Percentiles rank a stretch among this genome's conserved stretches.
phyloP scores from a whole-genome alignment of 768 basidiomycete species.

The Russula foetens region DNA sequence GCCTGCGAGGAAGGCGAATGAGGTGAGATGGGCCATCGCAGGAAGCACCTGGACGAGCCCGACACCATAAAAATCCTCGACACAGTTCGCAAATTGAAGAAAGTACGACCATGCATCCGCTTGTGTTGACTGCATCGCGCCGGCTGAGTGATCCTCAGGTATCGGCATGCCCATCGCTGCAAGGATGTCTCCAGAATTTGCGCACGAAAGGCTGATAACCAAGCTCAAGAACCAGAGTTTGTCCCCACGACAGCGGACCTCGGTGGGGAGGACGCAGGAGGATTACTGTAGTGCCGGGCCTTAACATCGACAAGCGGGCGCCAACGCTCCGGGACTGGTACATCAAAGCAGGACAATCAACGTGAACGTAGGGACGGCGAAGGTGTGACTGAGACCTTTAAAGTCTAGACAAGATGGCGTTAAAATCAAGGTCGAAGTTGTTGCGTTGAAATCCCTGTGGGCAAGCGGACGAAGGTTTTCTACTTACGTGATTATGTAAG shows the following conservation, averaged over 20 bases:
- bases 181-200: background rate
- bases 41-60: background rate
- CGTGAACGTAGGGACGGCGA: too few species aligned
- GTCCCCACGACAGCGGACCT: background rate
- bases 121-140: background rate
- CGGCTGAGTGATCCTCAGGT: background rate
- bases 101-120: background rate
- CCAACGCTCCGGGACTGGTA: too few species aligned
- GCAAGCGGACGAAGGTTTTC: too few species aligned
- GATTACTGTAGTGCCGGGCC: too few species aligned
- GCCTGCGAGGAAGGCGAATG: background rate
- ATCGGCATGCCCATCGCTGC: background rate
- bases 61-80: background rate
- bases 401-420: too few species aligned
- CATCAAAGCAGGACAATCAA: too few species aligned
- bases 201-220: background rate
- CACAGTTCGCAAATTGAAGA: background rate
- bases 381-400: too few species aligned
- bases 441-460: too few species aligned
- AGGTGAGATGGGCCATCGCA: background rate
- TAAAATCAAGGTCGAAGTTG: too few species aligned
- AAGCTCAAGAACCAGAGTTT: background rate
- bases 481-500: too few species aligned
- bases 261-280: background rate
- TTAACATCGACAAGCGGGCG: too few species aligned